These are phyloP conservation scores for Saturnispora silvae DNA, from an alignment of 805 yeast species.

Conservation along the genomic window DNA sequence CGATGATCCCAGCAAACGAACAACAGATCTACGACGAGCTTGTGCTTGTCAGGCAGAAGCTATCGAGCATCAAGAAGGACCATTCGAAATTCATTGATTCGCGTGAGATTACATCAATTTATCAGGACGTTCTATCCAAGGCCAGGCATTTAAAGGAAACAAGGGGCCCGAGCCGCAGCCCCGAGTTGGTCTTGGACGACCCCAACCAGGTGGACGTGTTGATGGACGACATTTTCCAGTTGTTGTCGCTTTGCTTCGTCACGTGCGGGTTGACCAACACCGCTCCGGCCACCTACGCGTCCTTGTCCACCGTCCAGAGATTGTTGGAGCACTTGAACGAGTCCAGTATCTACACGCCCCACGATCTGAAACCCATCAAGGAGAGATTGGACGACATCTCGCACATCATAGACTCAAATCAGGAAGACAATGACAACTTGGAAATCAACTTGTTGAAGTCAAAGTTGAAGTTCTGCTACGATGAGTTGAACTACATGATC, in stretches of 20 bases:
- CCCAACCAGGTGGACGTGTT: constrained; percentile 58
- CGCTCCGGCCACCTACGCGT: constrained; percentile 92
- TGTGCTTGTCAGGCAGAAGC: constrained; percentile 30
- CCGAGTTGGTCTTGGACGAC: constrained; percentile 6
- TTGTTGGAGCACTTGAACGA: constrained; percentile 75
- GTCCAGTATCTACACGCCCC: constrained; percentile 70
- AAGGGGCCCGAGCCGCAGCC: constrained; percentile 26
- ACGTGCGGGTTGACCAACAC: constrained; percentile 85
- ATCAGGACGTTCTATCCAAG: constrained; percentile 44
- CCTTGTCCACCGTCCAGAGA: constrained; percentile 76
- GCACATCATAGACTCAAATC: constrained; percentile 46
- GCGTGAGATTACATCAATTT: constrained; percentile 51
- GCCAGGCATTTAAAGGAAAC: constrained; percentile 44
- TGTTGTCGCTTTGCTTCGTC: constrained; percentile 74
- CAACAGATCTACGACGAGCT: constrained; percentile 29
- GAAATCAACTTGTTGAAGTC: constrained; percentile 40
- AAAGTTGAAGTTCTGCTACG: constrained; percentile 55
- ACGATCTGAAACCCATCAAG: constrained; percentile 71
- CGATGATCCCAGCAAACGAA: constrained; percentile 25
- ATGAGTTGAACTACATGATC: constrained; percentile 47
- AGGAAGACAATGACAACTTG: constrained; percentile 18
- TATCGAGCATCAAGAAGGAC: constrained; percentile 48
- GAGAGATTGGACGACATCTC: constrained; percentile 63
- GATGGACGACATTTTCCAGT: constrained; percentile 82
- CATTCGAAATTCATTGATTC: constrained; percentile 56